These are phyloP conservation scores for Fusarium napiforme DNA, from an alignment of 2,329 filamentous ascomycete genomes.

Conservation along the genomic window DNA sequence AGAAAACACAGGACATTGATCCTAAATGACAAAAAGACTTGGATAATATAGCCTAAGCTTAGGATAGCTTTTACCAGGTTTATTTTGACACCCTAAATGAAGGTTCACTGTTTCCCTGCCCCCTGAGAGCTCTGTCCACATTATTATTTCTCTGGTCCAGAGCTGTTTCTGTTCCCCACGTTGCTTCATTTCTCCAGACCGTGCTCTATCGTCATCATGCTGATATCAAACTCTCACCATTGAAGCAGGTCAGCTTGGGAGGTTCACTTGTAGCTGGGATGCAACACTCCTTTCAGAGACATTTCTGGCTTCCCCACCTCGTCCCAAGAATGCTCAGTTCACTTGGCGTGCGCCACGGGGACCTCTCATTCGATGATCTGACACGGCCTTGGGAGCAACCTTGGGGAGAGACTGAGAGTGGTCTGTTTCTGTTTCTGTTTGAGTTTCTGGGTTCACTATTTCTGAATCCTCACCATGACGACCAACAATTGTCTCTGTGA, in stretches of 20 bases:
- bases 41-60: too few species aligned
- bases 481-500: slow-evolving; percentile 1
- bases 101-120: too few species aligned
- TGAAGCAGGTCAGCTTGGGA: neutral
- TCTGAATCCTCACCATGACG: slow-evolving; percentile 34
- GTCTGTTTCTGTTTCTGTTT: slow-evolving; percentile 1
- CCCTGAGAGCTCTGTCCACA: neutral
- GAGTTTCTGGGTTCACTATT: slow-evolving; percentile 10
- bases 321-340: slow-evolving; percentile 27
- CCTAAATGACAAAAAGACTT: too few species aligned
- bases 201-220: slow-evolving; percentile 9
- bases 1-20: too few species aligned
- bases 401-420: neutral
- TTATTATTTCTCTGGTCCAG: neutral
- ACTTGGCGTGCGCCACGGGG: slow-evolving; percentile 18
- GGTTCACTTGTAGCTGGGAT: neutral
- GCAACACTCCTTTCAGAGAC: slow-evolving; percentile 3
- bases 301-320: neutral
- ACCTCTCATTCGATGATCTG: slow-evolving; percentile 40
- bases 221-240: neutral
- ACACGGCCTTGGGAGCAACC: slow-evolving; percentile 18
- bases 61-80: too few species aligned
- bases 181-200: neutral
- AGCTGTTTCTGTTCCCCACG: slow-evolving; percentile 12
- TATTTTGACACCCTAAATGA: too few species aligned